These are phyloP conservation scores for Phytophthora melonis DNA, from an alignment of 352 stramenopile species.

Conservation along the genomic window DNA sequence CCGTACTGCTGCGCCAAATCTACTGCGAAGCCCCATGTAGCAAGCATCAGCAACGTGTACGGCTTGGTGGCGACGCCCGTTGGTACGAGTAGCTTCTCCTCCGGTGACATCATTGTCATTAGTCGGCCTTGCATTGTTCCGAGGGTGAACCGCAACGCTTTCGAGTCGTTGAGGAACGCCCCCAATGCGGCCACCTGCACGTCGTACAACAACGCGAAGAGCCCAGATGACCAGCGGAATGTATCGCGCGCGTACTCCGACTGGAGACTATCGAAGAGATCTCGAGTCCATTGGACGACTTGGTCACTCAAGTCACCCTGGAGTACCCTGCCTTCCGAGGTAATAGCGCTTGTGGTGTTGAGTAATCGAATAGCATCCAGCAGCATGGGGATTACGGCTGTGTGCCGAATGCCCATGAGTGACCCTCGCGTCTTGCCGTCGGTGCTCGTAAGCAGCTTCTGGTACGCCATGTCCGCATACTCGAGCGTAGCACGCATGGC, in stretches of 20 bases:
- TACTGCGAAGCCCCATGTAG: constrained; percentile 36
- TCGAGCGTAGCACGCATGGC: constrained; percentile 43
- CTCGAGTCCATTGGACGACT: constrained; percentile 36
- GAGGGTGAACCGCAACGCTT: constrained; percentile 44
- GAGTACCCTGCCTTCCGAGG: constrained; percentile 5
- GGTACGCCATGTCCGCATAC: constrained; percentile 47
- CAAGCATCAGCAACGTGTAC: constrained; percentile 48
- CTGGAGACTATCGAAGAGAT: constrained; percentile 35
- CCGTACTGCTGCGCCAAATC: constrained; percentile 45
- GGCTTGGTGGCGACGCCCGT: constrained; percentile 35
- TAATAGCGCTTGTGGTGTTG: constrained; percentile 18
- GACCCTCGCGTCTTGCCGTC: constrained; percentile 21
- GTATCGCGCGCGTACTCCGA: constrained; percentile 31
- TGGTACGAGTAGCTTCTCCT: constrained; percentile 44
- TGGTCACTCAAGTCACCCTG: constrained; percentile 8
- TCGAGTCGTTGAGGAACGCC: constrained; percentile 55
- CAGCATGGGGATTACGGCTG: constrained; percentile 42
- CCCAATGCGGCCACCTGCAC: constrained; percentile 52
- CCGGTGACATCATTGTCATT: constrained; percentile 49
- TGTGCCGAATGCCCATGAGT: constrained; percentile 43
- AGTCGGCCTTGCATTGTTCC: constrained; percentile 59
- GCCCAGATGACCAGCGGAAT: constrained; percentile 40
- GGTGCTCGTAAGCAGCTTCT: constrained; percentile 33
- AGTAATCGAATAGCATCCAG: constrained; percentile 54
- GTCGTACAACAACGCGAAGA: constrained; percentile 60